Evolutionary conservation across 148 eudicot species (phyloP).

Genomic region (Limonium bicolor): DNA sequence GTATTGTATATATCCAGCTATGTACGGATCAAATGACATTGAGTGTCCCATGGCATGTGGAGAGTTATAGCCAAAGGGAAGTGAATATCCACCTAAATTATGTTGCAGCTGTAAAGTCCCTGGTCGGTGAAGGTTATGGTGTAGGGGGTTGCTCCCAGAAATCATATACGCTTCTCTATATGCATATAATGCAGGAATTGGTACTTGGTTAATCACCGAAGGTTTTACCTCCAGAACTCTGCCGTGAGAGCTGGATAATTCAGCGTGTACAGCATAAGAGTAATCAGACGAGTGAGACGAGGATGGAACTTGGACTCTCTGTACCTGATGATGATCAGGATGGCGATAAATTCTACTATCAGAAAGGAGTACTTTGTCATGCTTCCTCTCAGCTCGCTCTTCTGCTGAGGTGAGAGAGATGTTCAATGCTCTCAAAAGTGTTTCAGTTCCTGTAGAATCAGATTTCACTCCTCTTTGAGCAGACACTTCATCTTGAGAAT

Average conservation of each 20-base stretch:
- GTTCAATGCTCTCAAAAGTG: conserved; percentile 15
- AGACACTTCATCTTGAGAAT: too few relatives aligned
- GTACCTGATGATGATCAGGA: conserved; percentile 11
- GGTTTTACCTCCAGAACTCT: conserved; percentile 4
- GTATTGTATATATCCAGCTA: conserved; percentile 10
- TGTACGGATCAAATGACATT: conserved; percentile 10
- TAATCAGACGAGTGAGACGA: conserved; percentile 8
- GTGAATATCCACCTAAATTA: conserved; percentile 7
- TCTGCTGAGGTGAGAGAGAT: conserved; percentile 4
- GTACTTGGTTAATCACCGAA: conserved; percentile 10
- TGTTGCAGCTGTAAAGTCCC: conserved; percentile 11
- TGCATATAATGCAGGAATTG: conserved; percentile 14
- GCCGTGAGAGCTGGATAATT: neutral
- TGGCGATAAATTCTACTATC: conserved; percentile 9
- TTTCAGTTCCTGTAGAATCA: too few relatives aligned
- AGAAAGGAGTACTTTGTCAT: conserved; percentile 7
- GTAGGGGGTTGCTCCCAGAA: conserved; percentile 10
- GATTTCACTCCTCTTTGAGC: too few relatives aligned
- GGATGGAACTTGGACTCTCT: conserved; percentile 10
- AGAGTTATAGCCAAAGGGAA: conserved; percentile 8
- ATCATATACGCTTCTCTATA: conserved; percentile 12
- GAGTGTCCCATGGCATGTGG: conserved; percentile 12
- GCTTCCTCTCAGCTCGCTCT: conserved; percentile 9
- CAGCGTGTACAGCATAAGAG: neutral
- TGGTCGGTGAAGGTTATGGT: conserved; percentile 9